Evolutionary conservation across 805 yeast genomes (phyloP).

Genomic region (Saturnispora saitoi): DNA sequence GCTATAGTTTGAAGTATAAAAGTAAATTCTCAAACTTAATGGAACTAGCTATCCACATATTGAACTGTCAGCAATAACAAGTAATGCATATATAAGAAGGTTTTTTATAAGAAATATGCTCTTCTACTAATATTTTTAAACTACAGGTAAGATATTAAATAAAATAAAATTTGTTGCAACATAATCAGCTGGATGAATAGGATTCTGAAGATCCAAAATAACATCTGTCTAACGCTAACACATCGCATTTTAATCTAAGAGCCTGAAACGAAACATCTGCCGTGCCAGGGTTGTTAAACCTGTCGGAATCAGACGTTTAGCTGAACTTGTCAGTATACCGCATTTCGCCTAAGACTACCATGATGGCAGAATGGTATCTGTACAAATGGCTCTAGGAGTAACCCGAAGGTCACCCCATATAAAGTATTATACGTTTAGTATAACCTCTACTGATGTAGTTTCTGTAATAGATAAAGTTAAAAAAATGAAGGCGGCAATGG

Average conservation of each 20-base stretch:
- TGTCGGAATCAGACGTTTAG: conserved; percentile 59
- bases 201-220: conserved; percentile 11
- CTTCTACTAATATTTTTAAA: too few species aligned
- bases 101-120: too few species aligned
- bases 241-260: conserved; percentile 45
- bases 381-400: conserved; percentile 40
- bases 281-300: conserved; percentile 67
- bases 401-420: conserved; percentile 10
- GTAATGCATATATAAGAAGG: too few species aligned
- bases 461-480: conserved; percentile 20
- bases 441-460: conserved; percentile 72
- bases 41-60: too few species aligned
- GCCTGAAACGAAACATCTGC: conserved; percentile 68
- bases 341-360: conserved; percentile 25
- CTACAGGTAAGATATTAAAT: neutral
- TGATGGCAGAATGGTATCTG: conserved; percentile 33
- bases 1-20: too few species aligned
- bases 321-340: conserved; percentile 35
- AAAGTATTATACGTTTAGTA: conserved; percentile 52
- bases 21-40: too few species aligned
- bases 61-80: too few species aligned
- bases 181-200: conserved; percentile 37
- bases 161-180: conserved; percentile 36
- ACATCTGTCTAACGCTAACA: conserved; percentile 30
- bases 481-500: neutral